A percentile compares a stretch with the other conserved stretches of the same genome.
Evolutionary conservation across 495 filamentous ascomycete species (phyloP).

Genomic region (Pyronema domesticum): DNA sequence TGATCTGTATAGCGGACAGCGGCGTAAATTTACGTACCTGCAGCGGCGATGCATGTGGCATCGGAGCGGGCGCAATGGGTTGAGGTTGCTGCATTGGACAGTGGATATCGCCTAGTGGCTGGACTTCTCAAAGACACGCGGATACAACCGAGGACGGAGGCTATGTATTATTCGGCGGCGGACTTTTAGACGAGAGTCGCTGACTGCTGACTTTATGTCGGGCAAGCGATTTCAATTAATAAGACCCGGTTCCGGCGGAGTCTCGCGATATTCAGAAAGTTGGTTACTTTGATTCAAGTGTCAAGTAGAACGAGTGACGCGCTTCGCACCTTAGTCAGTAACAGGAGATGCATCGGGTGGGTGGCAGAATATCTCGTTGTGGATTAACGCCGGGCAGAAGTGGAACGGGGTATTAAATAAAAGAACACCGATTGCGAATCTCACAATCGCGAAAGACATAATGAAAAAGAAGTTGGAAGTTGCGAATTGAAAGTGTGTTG

Average conservation of each 20-base stretch:
- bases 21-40: constrained; percentile 11
- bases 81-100: constrained; percentile 19
- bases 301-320: constrained; percentile 1
- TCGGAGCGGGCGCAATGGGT: constrained; percentile 18
- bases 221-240: neutral
- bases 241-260: neutral
- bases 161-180: neutral
- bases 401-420: neutral
- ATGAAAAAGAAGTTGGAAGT: neutral
- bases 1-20: neutral
- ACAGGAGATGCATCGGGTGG: neutral
- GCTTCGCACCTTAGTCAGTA: constrained; percentile 4
- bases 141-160: neutral
- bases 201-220: neutral
- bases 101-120: neutral
- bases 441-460: neutral
- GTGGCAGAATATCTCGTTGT: neutral
- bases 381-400: neutral
- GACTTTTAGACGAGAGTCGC: neutral
- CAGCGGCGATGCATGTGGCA: constrained; percentile 20
- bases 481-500: neutral
- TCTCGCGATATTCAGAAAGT: neutral
- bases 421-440: neutral
- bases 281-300: neutral
- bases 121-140: neutral